Conservation (phyloP, 768 basidiomycete species). For the Leccinellum luteum region DNA sequence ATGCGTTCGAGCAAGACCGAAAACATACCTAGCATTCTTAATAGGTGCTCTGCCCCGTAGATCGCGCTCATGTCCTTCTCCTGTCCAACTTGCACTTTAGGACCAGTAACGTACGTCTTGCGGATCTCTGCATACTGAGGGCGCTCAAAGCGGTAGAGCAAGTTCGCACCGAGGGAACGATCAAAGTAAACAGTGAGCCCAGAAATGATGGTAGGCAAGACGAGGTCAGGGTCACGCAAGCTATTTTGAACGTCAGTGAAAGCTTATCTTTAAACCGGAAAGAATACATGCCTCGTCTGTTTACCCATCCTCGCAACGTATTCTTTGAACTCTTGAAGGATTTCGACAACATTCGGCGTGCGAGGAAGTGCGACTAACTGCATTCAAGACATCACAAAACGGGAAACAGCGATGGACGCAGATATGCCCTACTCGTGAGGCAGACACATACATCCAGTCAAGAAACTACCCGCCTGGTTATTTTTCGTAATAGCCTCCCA, state of each 20-base stretch:
- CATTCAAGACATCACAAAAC: not conserved
- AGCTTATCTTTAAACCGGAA: not conserved
- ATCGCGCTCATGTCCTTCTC: constrained; percentile 87
- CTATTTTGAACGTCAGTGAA: constrained; percentile 31
- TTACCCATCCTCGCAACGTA: constrained; percentile 50
- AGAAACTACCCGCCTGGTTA: constrained; percentile 57
- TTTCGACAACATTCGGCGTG: constrained; percentile 68
- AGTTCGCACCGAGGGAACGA: constrained; percentile 81
- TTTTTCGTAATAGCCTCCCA: constrained; percentile 98
- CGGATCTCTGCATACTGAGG: constrained; percentile 84
- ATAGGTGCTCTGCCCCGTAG: constrained; percentile 92
- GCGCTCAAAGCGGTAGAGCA: constrained; percentile 95
- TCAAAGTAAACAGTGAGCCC: constrained; percentile 93
- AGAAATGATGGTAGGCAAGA: constrained; percentile 78
- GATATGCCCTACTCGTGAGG: not conserved
- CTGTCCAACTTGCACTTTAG: constrained; percentile 58
- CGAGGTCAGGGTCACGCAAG: constrained; percentile 62
- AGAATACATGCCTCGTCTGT: constrained; percentile 42
- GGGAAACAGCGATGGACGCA: not conserved
- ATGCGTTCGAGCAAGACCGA: not conserved
- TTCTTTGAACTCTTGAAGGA: constrained; percentile 75
- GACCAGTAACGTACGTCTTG: constrained; percentile 70
- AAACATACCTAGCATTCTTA: constrained; percentile 83
- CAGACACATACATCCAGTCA: not conserved
- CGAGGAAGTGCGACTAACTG: constrained; percentile 87